Evolutionary conservation across 1,284 basidiomycete genomes (phyloP).

Genomic region (Bjerkandera adusta): DNA sequence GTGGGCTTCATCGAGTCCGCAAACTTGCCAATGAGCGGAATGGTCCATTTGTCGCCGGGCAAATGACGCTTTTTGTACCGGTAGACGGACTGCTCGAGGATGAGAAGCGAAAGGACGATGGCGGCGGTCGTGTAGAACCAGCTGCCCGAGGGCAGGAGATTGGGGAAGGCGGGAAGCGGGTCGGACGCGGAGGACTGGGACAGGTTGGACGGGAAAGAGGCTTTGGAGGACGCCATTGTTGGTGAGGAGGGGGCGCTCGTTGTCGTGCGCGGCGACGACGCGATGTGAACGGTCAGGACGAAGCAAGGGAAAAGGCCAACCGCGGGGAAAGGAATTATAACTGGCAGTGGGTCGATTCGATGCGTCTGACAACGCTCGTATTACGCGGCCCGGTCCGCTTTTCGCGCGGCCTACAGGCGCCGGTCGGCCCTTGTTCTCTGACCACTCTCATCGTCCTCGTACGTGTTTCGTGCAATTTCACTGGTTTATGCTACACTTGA

Average conservation of each 20-base stretch:
- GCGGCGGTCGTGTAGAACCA: slow-evolving; percentile 69
- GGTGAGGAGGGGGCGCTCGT: slow-evolving; percentile 16
- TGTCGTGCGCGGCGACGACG: slow-evolving; percentile 6
- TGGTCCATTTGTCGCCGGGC: slow-evolving; percentile 88
- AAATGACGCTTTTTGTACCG: slow-evolving; percentile 84
- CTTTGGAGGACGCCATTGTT: slow-evolving; percentile 14
- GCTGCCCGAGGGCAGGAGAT: slow-evolving; percentile 37
- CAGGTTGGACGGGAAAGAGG: slow-evolving; percentile 20
- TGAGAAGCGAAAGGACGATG: slow-evolving; percentile 62
- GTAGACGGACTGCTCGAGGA: slow-evolving; percentile 83
- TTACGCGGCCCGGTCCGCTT: not conserved
- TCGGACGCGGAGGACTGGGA: slow-evolving; percentile 37
- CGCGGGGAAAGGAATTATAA: slow-evolving; percentile 1
- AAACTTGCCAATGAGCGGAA: slow-evolving; percentile 93
- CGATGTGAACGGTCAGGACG: not conserved
- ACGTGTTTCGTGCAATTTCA: too few species aligned
- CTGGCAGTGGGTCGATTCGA: slow-evolving; percentile 6
- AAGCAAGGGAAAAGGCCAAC: not conserved
- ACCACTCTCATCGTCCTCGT: not conserved
- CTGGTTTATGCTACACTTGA: too few species aligned
- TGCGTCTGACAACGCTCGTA: not conserved
- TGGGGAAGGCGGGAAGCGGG: slow-evolving; percentile 39
- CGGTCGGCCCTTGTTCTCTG: not conserved
- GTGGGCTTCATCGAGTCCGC: slow-evolving; percentile 86
- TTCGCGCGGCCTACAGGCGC: not conserved